Percentiles rank a stretch among this genome's conserved stretches.
Conservation (phyloP, 2,329 filamentous ascomycete genomes). For the Diplodia scrobiculata region DNA sequence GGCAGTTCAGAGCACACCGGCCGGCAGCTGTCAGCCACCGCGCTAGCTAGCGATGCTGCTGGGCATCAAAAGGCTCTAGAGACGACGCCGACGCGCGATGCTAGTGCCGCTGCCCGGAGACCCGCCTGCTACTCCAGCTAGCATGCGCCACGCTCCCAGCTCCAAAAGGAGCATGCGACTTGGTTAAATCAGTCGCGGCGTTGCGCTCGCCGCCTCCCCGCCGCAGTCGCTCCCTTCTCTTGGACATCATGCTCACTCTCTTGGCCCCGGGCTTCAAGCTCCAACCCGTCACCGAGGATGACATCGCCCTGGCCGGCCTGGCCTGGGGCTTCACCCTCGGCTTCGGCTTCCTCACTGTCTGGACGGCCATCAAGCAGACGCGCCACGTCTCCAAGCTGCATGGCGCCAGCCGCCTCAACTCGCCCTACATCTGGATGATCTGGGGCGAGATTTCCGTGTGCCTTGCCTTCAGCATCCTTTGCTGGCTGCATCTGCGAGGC, state of each 20-base stretch:
- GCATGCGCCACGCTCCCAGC: background rate
- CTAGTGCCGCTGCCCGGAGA: background rate
- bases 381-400: conserved; percentile 37
- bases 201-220: background rate
- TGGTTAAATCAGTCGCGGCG: background rate
- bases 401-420: background rate
- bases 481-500: conserved; percentile 8
- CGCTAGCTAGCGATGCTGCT: background rate
- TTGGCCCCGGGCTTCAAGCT: background rate
- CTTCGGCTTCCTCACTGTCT: conserved; percentile 47
- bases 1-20: background rate
- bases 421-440: conserved; percentile 23
- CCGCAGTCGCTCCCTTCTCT: background rate
- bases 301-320: conserved; percentile 14
- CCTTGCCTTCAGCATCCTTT: conserved; percentile 12
- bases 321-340: conserved; percentile 46
- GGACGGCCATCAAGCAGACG: conserved; percentile 41
- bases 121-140: background rate
- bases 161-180: background rate
- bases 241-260: background rate
- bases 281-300: conserved; percentile 14
- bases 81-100: background rate
- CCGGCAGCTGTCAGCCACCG: background rate
- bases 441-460: conserved; percentile 16
- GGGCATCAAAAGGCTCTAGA: background rate